Base-by-base conservation (phyloP, 2,329 filamentous ascomycete genomes). In the Xylaria hypoxylon region DNA sequence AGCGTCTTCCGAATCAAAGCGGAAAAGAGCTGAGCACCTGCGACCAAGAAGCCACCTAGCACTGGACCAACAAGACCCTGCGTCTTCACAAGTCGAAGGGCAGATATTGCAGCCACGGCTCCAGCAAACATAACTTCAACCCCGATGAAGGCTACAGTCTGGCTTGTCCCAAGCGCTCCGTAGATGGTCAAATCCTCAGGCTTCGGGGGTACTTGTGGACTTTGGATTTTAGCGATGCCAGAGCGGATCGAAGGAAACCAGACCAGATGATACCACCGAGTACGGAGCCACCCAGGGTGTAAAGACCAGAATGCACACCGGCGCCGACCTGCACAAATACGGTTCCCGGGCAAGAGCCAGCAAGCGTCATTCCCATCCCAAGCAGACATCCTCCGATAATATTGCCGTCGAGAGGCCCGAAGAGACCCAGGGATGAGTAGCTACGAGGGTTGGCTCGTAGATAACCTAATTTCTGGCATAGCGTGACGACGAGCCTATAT, bases 341-440 rank as follows among this genome's bases (percentile, higher is more conserved):
- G 0, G 88, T 90, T 0, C 90, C 90, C 0, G 90, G 88, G 65
- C 89, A 91, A 0, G 89, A 85, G 8, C 88, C 89, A 0, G 88
- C 85, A 17, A 91, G 78, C 5, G 87, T 83, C 89, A 92, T 90
- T 62, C 90, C 90, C n/a, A 84, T 76, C 40, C 90, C 89, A 28
- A 90, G 83, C 2, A 91, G 77, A 17, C 81, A 73, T 4, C 89
- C 90, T 62, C 90, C 90, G 69, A 90, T 70, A 52, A 91, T 77
- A 75, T 92, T 92, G 62, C 88, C 89, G 71, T 90, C 89, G 72
- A 88, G 88, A 19, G 77, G 74, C 8, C 80, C 79, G 70, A 88
- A 83, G 71, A 89, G 78, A 59, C 83, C 84, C 28, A 89, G 74
- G 5, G 83, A 80, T 1, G 87, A 85, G 38, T 83, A 83, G 63